Conservation (phyloP, 1,284 basidiomycete genomes). For the Xerocomus alliaceus region DNA sequence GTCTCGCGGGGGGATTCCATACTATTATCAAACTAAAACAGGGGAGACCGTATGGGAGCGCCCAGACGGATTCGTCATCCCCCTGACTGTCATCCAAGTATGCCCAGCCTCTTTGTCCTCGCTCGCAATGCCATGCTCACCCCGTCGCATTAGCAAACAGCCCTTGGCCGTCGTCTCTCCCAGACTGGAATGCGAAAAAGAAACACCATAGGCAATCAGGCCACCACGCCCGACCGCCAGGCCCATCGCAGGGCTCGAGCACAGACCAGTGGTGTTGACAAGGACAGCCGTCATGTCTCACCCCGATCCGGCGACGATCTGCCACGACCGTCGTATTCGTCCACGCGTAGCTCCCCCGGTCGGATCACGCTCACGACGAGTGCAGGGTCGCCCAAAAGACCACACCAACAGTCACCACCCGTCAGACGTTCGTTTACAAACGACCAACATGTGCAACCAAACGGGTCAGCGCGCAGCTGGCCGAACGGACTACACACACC, state of each 20-base stretch:
- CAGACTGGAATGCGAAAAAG: constrained; percentile 42
- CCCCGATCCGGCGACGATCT: constrained; percentile 36
- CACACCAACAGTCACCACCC: constrained; percentile 27
- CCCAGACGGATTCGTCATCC: constrained; percentile 87
- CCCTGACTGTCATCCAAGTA: constrained; percentile 85
- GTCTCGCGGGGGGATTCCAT: constrained; percentile 77
- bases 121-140: constrained; percentile 16
- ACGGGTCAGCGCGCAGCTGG: constrained; percentile 33
- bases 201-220: neutral
- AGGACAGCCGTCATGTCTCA: constrained; percentile 36
- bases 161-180: constrained; percentile 73
- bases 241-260: constrained; percentile 47
- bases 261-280: constrained; percentile 44
- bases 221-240: constrained; percentile 30
- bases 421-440: constrained; percentile 43
- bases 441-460: constrained; percentile 37
- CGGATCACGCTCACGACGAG: constrained; percentile 34
- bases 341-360: constrained; percentile 39
- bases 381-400: constrained; percentile 30
- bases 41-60: constrained; percentile 90
- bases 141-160: constrained; percentile 63
- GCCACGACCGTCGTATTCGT: constrained; percentile 36
- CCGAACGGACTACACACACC: constrained; percentile 35
- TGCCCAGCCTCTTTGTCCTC: constrained; percentile 9
- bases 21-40: constrained; percentile 92